Percentiles rank a stretch among this genome's conserved stretches.
phyloP scores from a whole-genome alignment of 2,329 filamentous ascomycete species.

The Fusarium incarnatum region DNA sequence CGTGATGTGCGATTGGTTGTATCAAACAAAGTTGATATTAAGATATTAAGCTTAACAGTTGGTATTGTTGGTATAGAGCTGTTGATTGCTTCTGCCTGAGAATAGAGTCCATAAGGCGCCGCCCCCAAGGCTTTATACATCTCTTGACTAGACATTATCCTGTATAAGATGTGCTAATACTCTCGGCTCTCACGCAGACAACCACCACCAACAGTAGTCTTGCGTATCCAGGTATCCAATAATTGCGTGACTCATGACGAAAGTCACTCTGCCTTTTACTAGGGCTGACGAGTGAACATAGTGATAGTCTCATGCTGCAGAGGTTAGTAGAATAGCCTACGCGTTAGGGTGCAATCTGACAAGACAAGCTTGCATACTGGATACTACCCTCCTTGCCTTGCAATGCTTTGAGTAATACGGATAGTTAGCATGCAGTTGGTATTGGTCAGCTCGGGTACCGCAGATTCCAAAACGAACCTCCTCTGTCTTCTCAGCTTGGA shows the following conservation, averaged over 20 bases:
- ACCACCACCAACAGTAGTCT: neutral
- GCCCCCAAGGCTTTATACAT: constrained; percentile 39
- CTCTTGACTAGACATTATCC: neutral
- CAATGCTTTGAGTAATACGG: neutral
- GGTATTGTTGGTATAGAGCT: constrained; percentile 1
- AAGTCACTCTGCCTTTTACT: constrained; percentile 12
- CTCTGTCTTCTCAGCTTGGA: neutral
- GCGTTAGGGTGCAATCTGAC: constrained; percentile 14
- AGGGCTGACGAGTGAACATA: constrained; percentile 13
- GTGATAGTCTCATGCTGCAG: neutral
- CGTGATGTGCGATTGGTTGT: neutral
- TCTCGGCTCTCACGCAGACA: neutral
- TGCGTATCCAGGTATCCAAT: constrained; percentile 22
- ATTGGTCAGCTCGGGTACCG: constrained; percentile 5
- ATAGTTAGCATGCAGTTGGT: neutral
- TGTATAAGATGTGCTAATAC: neutral
- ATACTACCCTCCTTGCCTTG: constrained; percentile 1
- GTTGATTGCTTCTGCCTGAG: constrained; percentile 21
- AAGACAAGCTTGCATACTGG: constrained; percentile 14
- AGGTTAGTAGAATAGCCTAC: constrained; percentile 4
- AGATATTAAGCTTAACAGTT: constrained; percentile 14
- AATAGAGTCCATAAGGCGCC: constrained; percentile 7
- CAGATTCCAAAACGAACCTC: neutral
- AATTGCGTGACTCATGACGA: constrained; percentile 47
- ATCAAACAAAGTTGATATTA: constrained; percentile 3